Evolutionary conservation across 2,329 filamentous ascomycete genomes (phyloP).

Genomic region (Epichloe sylvatica): DNA sequence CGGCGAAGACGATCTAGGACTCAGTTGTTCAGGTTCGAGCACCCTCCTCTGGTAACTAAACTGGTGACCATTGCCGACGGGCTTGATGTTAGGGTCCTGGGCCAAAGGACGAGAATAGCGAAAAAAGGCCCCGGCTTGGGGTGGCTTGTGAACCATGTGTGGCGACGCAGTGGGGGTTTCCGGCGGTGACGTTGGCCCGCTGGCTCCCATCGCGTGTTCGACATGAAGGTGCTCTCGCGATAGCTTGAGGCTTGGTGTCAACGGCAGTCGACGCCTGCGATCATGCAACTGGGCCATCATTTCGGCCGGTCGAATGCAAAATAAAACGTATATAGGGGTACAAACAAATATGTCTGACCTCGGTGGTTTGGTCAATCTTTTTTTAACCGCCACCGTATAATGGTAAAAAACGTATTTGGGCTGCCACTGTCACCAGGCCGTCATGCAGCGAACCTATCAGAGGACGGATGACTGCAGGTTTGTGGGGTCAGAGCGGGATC

Average conservation of each 20-base stretch:
- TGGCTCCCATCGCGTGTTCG: slow-evolving; percentile 11
- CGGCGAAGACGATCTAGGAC: slow-evolving; percentile 22
- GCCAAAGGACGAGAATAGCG: slow-evolving; percentile 17
- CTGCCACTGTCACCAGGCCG: slow-evolving; percentile 1
- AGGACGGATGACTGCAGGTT: slow-evolving; percentile 1
- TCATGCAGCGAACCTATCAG: slow-evolving; percentile 4
- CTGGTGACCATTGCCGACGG: slow-evolving; percentile 27
- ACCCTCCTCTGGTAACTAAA: slow-evolving; percentile 26
- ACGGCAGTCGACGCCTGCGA: slow-evolving; percentile 20
- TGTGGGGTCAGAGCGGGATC: slow-evolving; percentile 1
- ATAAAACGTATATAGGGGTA: slow-evolving; percentile 3
- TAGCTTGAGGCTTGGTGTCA: slow-evolving; percentile 28
- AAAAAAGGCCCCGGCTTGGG: slow-evolving; percentile 20
- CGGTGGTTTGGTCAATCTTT: slow-evolving; percentile 2
- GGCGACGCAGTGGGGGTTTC: slow-evolving; percentile 31
- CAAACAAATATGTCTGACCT: slow-evolving; percentile 4
- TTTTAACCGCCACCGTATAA: background rate
- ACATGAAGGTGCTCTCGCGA: slow-evolving; percentile 15
- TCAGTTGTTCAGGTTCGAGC: slow-evolving; percentile 21
- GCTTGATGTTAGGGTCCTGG: slow-evolving; percentile 28
- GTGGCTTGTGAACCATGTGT: slow-evolving; percentile 19
- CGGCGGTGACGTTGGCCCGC: slow-evolving; percentile 32
- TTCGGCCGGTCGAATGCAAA: slow-evolving; percentile 5
- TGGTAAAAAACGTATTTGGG: slow-evolving; percentile 1
- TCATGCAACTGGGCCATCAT: slow-evolving; percentile 13